A percentile compares a stretch with the other conserved stretches of the same genome.
These are phyloP conservation scores for Coix lacrymajobi DNA, from an alignment of 176 grass and related monocot genomes.

Conservation along the genomic window DNA sequence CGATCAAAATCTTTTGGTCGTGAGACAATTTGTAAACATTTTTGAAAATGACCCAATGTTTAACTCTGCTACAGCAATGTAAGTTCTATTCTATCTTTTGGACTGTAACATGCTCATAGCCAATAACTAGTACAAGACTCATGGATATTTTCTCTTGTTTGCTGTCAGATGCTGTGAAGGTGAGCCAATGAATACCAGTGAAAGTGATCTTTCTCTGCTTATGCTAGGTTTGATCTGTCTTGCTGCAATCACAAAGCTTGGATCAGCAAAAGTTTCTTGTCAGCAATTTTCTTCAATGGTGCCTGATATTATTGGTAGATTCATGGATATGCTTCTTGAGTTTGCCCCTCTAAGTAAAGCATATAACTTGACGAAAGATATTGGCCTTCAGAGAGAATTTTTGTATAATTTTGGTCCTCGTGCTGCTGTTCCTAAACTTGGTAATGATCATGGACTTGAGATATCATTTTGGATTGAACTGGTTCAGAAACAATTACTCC, in stretches of 20 bases:
- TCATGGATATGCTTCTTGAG: slow-evolving; percentile 96
- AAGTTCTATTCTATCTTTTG: slow-evolving; percentile 26
- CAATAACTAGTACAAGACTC: slow-evolving; percentile 6
- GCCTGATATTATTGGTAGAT: slow-evolving; percentile 79
- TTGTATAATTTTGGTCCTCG: slow-evolving; percentile 84
- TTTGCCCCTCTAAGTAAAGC: slow-evolving; percentile 77
- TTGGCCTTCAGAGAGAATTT: slow-evolving; percentile 87
- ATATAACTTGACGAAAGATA: slow-evolving; percentile 81
- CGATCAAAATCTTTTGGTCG: slow-evolving; percentile 72
- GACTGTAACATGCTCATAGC: not conserved
- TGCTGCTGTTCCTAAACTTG: slow-evolving; percentile 60
- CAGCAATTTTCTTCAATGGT: slow-evolving; percentile 77
- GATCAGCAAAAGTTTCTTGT: slow-evolving; percentile 93
- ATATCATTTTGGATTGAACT: slow-evolving; percentile 93
- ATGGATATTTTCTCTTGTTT: slow-evolving; percentile 14
- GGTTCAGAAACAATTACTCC: slow-evolving; percentile 73
- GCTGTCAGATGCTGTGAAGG: slow-evolving; percentile 54
- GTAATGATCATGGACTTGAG: slow-evolving; percentile 58
- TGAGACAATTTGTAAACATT: slow-evolving; percentile 77
- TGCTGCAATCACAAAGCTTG: slow-evolving; percentile 93
- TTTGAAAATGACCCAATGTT: slow-evolving; percentile 82
- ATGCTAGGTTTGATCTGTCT: slow-evolving; percentile 88
- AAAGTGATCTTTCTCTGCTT: slow-evolving; percentile 83
- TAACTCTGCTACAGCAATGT: slow-evolving; percentile 71
- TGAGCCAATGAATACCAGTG: slow-evolving; percentile 42